These are phyloP conservation scores for Porphyrellus cyaneotinctus DNA, from an alignment of 768 basidiomycete genomes.

Conservation along the genomic window DNA sequence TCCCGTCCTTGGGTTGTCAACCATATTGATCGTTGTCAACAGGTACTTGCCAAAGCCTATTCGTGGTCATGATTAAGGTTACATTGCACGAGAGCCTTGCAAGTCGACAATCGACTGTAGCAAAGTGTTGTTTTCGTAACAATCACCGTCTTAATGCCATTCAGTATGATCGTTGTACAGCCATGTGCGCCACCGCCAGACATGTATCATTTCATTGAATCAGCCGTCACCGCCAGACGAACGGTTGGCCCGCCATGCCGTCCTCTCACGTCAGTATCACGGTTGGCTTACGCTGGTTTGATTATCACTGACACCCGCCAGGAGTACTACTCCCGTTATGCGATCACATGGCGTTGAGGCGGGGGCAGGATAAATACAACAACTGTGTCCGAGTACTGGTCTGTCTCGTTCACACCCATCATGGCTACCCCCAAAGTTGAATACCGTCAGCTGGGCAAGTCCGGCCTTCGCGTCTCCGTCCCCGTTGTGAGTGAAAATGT, in stretches of 20 bases:
- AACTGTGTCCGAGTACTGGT: not conserved
- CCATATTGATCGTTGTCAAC: constrained; percentile 1
- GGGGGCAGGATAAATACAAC: not conserved
- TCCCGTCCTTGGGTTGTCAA: not conserved
- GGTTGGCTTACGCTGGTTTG: not conserved
- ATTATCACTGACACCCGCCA: not conserved
- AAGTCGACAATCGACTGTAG: too few relatives aligned
- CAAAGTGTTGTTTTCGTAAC: too few relatives aligned
- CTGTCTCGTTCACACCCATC: not conserved
- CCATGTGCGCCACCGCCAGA: too few relatives aligned
- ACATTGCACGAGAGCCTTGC: too few relatives aligned
- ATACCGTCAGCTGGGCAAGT: constrained; percentile 30
- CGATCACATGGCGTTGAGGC: not conserved
- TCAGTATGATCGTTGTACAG: too few relatives aligned
- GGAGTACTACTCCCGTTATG: too few relatives aligned
- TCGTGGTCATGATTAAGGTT: constrained; percentile 12
- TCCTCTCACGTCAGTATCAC: not conserved
- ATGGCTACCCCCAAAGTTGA: constrained; percentile 21
- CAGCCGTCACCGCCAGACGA: too few relatives aligned
- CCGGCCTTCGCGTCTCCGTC: constrained; percentile 33
- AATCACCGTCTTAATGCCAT: too few relatives aligned
- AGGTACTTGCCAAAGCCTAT: constrained; percentile 18
- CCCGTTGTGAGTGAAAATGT: constrained; percentile 26
- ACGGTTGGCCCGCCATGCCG: too few relatives aligned
- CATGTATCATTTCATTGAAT: too few relatives aligned